Base-by-base conservation (phyloP, 2,329 filamentous ascomycete species). In the Hansfordia pulvinata region DNA sequence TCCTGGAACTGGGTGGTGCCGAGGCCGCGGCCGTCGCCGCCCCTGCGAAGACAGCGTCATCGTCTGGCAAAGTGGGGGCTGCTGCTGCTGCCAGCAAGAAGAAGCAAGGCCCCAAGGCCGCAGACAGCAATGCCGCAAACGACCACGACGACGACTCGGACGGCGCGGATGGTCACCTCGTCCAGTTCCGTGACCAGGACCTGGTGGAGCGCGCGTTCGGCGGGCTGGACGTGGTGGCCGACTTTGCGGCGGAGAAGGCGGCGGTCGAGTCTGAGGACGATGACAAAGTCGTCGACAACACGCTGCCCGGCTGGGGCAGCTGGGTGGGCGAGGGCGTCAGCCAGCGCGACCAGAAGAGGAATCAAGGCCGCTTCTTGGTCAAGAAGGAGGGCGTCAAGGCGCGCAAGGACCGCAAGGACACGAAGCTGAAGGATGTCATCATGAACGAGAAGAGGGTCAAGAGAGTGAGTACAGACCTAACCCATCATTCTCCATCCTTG, bases 271-370 rank as follows among this genome's bases (percentile, higher is more conserved):
- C 70, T 17, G 80, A 82, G 11, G 85, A 94, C 50, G 84, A 80
- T 38, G 81, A 92, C 45, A 79, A 90, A 52, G 60, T 83, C 30
- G 56, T 85, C 17, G 84, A 88, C 47, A 79, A 78, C 37, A 80
- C 81, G n/a, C 64, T 98, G 5, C 85, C 85, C 1, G 90, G 90
- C 23, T 98, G 90, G 90, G 90, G 90, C 37, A 76, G 66, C 43
- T 94, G 90, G 90, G 69, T 80, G 5, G 90, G 90, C 35, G 74
- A 80, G 10, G 88, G 86, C 11, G 62, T 94, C 35, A 78, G 72
- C 50, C 76, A 72, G 39, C 70, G 69, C 34, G 69, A 80, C 37
- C 64, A 71, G 51, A 72, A 72, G 44, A 56, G 66, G 39, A 74
- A 78, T 43, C 60, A 64, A 42, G 67, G 63, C 29, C 64, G 69